Base-by-base conservation (phyloP, 768 basidiomycete species). In the Hericium coralloides region DNA sequence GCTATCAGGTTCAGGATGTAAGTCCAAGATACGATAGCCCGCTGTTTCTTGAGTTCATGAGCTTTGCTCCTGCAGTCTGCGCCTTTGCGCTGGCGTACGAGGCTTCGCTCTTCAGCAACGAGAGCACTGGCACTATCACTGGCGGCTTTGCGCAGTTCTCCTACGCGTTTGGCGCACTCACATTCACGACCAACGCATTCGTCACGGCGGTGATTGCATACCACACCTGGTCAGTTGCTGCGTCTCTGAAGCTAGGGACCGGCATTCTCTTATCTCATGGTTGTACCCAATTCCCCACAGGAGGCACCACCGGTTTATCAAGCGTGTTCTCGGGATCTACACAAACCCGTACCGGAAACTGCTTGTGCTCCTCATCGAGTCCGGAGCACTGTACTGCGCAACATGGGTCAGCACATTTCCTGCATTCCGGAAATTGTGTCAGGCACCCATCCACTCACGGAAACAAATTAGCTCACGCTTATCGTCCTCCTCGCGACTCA, bases 311-410 rank as follows among this genome's bases (percentile, higher is more conserved):
- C 22, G 22, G 12, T 23, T 47, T 4, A 12, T 45, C 22, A 54
- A 20, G 47, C 51, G 20, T 25, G 38, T 54, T 22, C 15, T 50
- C 12, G 38, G 26, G 15, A 23, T 38, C 4, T 49, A 55, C 3
- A 48, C 45, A 20, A 47, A 22, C 3, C 59, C 18, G 1, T 58
- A 58, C 25, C 52, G 22, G 6, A 53, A 53, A n/a, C 31, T 60
- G 18, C 43, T 60, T 26, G 38, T 52, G 17, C 38, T 60, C 20
- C 43, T 60, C 47, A 60, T 60, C 53, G 57, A 60, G 50, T 60
- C 59, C 8, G 59, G 59, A 17, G 59, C 53, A 39, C 22, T 60
- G 49, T 60, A 60, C 50, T 60, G 59, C 50, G 26, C 58, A 12
- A 60, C 59, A 8, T 58, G 57, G 59, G 17, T 52, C 17, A 45